These are phyloP conservation scores for Quercus parvula DNA, from an alignment of 306 rosid species.

Conservation along the genomic window DNA sequence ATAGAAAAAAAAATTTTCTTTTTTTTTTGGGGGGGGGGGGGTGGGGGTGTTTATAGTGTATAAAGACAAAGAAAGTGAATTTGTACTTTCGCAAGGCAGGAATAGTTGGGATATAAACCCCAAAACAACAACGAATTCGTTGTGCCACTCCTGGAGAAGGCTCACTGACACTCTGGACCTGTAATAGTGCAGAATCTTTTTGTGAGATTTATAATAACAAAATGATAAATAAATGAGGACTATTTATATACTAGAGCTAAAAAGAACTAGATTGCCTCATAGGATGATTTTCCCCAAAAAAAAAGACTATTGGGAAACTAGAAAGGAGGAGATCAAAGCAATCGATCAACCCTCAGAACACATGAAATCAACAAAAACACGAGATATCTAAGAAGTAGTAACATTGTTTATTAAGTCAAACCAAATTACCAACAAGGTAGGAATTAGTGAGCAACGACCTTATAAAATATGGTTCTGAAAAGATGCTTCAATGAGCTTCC, in stretches of 20 bases:
- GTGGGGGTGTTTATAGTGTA: background rate
- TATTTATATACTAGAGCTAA: background rate
- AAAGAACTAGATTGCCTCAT: background rate
- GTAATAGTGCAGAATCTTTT: constrained; percentile 22
- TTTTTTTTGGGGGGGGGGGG: background rate
- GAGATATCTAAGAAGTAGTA: too few species aligned
- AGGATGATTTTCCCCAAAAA: too few species aligned
- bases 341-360: too few species aligned
- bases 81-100: constrained; percentile 80
- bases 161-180: constrained; percentile 67
- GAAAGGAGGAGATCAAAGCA: too few species aligned
- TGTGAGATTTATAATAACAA: constrained; percentile 13
- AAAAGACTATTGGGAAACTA: too few species aligned
- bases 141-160: constrained; percentile 57
- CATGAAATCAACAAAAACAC: too few species aligned
- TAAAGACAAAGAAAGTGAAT: constrained; percentile 19
- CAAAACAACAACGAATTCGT: constrained; percentile 60
- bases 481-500: too few species aligned
- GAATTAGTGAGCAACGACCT: too few species aligned
- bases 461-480: too few species aligned
- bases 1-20: background rate
- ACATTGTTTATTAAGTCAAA: too few species aligned
- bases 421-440: too few species aligned
- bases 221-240: constrained; percentile 13
- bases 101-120: constrained; percentile 65